A percentile compares a stretch with the other conserved stretches of the same genome.
These are phyloP conservation scores for Monosiga brevicollis DNA, from an alignment of 78 protist genomes.

Conservation along the genomic window DNA sequence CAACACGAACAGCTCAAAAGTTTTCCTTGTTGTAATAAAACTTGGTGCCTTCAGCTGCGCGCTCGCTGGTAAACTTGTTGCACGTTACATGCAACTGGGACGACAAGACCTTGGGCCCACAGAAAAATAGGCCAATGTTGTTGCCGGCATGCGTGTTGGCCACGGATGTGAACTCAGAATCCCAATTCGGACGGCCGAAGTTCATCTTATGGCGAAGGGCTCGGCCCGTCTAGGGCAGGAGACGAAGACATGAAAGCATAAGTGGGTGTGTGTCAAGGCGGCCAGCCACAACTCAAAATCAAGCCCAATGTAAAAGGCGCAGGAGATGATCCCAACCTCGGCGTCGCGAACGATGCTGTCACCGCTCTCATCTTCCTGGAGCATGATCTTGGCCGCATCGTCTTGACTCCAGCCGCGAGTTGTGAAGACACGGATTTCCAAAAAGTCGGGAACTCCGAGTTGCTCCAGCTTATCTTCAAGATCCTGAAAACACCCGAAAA, in stretches of 20 bases:
- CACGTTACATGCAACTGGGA: neutral
- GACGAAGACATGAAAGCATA: neutral
- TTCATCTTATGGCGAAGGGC: slow-evolving; percentile 7
- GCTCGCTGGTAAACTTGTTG: neutral
- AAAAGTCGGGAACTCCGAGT: slow-evolving; percentile 29
- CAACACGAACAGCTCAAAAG: no score
- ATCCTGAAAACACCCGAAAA: slow-evolving; percentile 37
- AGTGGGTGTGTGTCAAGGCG: neutral
- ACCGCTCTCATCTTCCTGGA: neutral
- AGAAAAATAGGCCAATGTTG: slow-evolving; percentile 31
- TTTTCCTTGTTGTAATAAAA: slow-evolving; percentile 17
- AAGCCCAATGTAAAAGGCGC: neutral
- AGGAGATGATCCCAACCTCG: neutral
- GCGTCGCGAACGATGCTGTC: slow-evolving; percentile 5
- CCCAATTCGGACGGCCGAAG: slow-evolving; percentile 43
- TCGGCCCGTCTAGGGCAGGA: neutral
- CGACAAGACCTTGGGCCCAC: slow-evolving; percentile 26
- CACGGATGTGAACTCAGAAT: neutral
- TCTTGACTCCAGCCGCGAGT: slow-evolving; percentile 58
- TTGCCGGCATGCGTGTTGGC: neutral
- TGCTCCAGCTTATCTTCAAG: slow-evolving; percentile 33
- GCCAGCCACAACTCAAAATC: neutral
- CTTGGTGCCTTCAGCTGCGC: neutral
- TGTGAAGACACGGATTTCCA: slow-evolving; percentile 53
- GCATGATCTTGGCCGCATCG: slow-evolving; percentile 53